These are phyloP conservation scores for Gossypium laxum DNA, from an alignment of 441 rosid genomes.

Conservation along the genomic window DNA sequence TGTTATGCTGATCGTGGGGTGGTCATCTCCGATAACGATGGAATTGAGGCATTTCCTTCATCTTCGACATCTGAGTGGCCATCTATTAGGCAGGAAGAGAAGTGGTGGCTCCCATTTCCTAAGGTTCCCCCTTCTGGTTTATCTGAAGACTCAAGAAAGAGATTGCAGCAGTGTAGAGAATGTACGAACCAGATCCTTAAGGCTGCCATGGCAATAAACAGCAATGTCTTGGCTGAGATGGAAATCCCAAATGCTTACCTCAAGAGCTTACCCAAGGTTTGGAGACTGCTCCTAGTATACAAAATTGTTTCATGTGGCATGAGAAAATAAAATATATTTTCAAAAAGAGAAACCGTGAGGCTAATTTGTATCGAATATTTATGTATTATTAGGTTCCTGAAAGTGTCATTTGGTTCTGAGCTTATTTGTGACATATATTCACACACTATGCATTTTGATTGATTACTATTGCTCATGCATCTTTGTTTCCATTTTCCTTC, in stretches of 20 bases:
- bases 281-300: background rate
- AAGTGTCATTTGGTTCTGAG: background rate
- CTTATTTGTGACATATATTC: background rate
- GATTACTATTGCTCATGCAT: background rate
- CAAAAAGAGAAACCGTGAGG: background rate
- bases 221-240: constrained; percentile 76
- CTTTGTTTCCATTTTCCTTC: background rate
- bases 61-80: constrained; percentile 43
- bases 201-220: constrained; percentile 94
- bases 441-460: background rate
- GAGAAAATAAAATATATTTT: background rate
- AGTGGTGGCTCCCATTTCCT: constrained; percentile 97
- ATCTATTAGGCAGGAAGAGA: constrained; percentile 77
- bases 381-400: background rate
- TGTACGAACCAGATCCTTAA: constrained; percentile 81
- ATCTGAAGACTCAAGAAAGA: constrained; percentile 65
- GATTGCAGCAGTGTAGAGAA: constrained; percentile 71
- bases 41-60: constrained; percentile 34
- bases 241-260: constrained; percentile 74
- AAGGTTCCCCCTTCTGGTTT: constrained; percentile 65
- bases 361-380: background rate
- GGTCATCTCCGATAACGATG: constrained; percentile 42
- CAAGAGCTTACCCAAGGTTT: constrained; percentile 81
- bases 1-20: constrained; percentile 86
- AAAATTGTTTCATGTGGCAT: background rate